Base-by-base conservation (phyloP, 225 moss, liverwort and hornwort genomes). In the Pseudoscleropodium purum region DNA sequence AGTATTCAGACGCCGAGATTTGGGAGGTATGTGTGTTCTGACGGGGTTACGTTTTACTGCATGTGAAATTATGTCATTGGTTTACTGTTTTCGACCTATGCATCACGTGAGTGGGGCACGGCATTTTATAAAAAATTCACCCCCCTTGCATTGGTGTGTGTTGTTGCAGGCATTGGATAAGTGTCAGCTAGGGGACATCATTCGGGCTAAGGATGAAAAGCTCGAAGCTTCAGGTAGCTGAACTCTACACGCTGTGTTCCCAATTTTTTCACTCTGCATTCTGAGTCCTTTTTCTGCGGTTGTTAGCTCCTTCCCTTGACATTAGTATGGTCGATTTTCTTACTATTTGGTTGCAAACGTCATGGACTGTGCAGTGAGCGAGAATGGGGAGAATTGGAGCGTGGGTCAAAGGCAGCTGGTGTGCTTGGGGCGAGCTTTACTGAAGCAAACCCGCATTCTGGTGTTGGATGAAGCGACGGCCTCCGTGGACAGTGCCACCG, bases 151-250 rank as follows among this genome's bases (percentile, higher is more conserved):
- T 31, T 86, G 60, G 4, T 41, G 34, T 64, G 57, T 76, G 26
- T 56, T 70, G 61, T 85, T 90, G 56, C 90, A 97, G 97, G 97
- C 92, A 37, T 78, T 96, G 85, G 96, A 97, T 73, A 97, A 96
- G 88, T 96, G 96, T 87, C 95, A 96, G 89, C 94, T 97, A 27
- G 96, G 96, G 65, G 92, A 93, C 67, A 85, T 94, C 51, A 83
- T 97, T 56, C 93, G 97, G 34, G 88, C 92, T 20, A 95, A 94
- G 82, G 91, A 88, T 59, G 87, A 87, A 77, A 96, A 94, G 88
- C 93, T 96, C 6, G 95, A 97, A 64, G 64, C 77, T 45, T 88
- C 92, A 92, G 96, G 97, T 79, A 39, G 33, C 41, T 79, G 64
- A 63, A n/a, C 77, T 64, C 49, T 21, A 23, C 43, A 67, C 54